A percentile compares a stretch with the other conserved stretches of the same genome.
Evolutionary conservation across 257 asterid species (phyloP).

Genomic region (Osmanthus fragrans): DNA sequence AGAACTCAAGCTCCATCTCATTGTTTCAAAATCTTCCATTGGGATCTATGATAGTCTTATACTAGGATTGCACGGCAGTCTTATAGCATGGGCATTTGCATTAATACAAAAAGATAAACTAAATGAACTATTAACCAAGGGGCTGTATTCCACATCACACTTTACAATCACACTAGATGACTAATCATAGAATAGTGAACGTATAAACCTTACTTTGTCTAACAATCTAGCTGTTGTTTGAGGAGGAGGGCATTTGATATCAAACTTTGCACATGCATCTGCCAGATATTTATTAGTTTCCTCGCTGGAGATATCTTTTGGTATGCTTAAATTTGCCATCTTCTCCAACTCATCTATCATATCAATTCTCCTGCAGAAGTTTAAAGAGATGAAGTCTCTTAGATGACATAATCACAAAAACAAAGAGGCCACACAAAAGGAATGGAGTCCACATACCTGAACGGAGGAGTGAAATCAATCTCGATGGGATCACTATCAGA

Average conservation of each 20-base stretch:
- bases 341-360: conserved; percentile 92
- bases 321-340: conserved; percentile 70
- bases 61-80: neutral
- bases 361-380: conserved; percentile 68
- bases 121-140: neutral
- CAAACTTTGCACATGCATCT: conserved; percentile 72
- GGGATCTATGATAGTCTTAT: neutral
- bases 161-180: too few relatives aligned
- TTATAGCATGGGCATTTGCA: neutral
- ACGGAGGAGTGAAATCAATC: conserved; percentile 98
- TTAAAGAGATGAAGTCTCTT: neutral
- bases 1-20: neutral
- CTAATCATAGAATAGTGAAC: neutral
- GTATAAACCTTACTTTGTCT: conserved; percentile 60
- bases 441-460: conserved; percentile 52
- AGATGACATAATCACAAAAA: neutral
- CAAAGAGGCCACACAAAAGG: neutral
- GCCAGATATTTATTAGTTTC: conserved; percentile 74
- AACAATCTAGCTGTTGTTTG: conserved; percentile 82
- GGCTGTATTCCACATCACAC: neutral
- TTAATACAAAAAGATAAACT: neutral
- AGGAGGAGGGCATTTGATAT: conserved; percentile 89
- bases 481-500: conserved; percentile 69
- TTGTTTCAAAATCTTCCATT: neutral
- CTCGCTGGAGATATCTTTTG: conserved; percentile 76